Evolutionary conservation across 495 filamentous ascomycete species (phyloP), one percentile per base, ranked within the genome.

Genomic region (Penicillium turbatum): DNA sequence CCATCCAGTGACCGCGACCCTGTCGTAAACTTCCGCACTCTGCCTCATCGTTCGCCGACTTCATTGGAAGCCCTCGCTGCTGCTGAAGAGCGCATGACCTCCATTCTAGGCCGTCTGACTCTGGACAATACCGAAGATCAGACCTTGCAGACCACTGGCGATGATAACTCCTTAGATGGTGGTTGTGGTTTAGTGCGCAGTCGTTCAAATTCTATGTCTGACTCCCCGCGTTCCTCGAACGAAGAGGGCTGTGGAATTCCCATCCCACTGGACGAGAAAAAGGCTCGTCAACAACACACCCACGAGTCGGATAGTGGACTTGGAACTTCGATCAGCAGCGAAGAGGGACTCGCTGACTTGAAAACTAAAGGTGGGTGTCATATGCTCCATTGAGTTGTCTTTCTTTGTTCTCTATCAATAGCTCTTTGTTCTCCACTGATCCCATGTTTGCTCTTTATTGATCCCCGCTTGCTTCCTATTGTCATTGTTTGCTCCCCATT

Each of bases 261-360:
- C 16, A 38, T 48, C 24, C 42, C 54, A n/a, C 7, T 35, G 19
- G 35, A 54, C 17, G 47, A 50, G 32, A 53, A 49, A 36, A 69
- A 64, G 55, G 26, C 50, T 42, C 61, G 51, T 5, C 53, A 56
- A 46, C 63, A 55, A 32, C 66, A 74, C 50, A 62, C 64, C 40
- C 75, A 78, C 53, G 64, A 68, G 10, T 78, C 75, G 1, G 77
- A 81, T 63, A 81, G 79, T 60, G 79, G 78, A 6, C 60, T 86
- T 21, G 83, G 83, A 34, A 77, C 80, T 12, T 84, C 82, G 36
- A 64, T 86, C 35, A 60, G 65, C 46, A 72, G 67, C 47, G 50
- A 51, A 26, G 62, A 69, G 50, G 56, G 58, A 15, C 36, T 62
- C 17, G 47, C 62, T 45, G 63, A 60, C 17, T 55, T 60, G 1